Evolutionary conservation across 2,329 filamentous ascomycete species (phyloP), one percentile per base, ranked within the genome.

Genomic region (Penicillium crustosum): DNA sequence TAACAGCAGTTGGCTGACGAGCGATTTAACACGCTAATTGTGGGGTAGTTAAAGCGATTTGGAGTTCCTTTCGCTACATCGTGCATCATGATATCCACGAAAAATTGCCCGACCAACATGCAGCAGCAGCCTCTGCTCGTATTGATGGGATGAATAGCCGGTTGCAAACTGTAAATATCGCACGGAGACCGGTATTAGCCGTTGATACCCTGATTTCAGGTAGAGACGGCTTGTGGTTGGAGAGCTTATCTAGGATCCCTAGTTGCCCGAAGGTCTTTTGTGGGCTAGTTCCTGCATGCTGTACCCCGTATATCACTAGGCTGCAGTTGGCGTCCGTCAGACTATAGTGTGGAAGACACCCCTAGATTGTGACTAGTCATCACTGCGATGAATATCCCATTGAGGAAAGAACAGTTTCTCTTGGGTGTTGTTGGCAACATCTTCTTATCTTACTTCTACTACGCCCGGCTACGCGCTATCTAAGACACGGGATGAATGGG

Each of bases 161-260:
- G 51, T 6, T 39, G 4, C 53, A 49, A 25, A 61, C 38, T 53
- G 41, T 21, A n/a, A 36, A 44, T 51, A 31, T 52, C 55, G 29
- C 10, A 10, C 15, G 5, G 9, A 6, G 13, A 17, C 61, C 60
- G 61, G 39, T 15, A 6, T 17, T 61, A 60, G 27, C 61, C 62
- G 62, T 48, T 23, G 29, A 23, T 64, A 62, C 33, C 53, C 61
- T 57, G 51, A 19, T 36, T n/a, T 35, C 36, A 43, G 23, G 6
- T n/a, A 31, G 55, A 58, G 19, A 23, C 13, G n/a, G 25, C 41
- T 31, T 48, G 31, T 44, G 41, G 48, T 45, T 45, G 21, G 39
- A 27, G 31, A 19, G 33, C 41, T 47, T 57, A 51, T 52, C 25
- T 41, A 31, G 21, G 49, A 19, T 21, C 15, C 19, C 27, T 13